Evolutionary conservation across 2,329 filamentous ascomycete species (phyloP).

Genomic region (Elsinoe ampelina): DNA sequence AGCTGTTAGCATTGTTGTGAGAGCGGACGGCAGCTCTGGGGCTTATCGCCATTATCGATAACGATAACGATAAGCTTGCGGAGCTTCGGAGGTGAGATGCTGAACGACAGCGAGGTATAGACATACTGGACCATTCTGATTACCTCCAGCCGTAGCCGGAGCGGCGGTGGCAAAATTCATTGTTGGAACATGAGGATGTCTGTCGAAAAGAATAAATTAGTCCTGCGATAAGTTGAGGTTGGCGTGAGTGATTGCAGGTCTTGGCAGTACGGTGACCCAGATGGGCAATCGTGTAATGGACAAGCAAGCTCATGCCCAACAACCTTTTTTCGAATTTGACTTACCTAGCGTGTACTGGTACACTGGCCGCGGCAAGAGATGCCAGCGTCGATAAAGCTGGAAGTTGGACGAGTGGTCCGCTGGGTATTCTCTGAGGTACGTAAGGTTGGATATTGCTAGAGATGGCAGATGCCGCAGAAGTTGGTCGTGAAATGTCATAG

Average conservation of each 20-base stretch:
- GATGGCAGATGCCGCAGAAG: constrained; percentile 40
- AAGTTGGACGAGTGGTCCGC: constrained; percentile 36
- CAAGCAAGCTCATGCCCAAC: not conserved
- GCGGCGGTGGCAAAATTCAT: constrained; percentile 56
- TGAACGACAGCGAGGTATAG: constrained; percentile 15
- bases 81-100: constrained; percentile 2
- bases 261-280: constrained; percentile 13
- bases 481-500: constrained; percentile 44
- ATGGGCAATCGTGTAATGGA: not conserved
- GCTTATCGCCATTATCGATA: constrained; percentile 18
- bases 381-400: constrained; percentile 53
- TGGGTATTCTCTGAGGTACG: constrained; percentile 30
- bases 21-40: constrained; percentile 4
- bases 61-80: constrained; percentile 20
- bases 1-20: constrained; percentile 34
- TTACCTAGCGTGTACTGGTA: constrained; percentile 9
- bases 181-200: constrained; percentile 40
- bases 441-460: constrained; percentile 31
- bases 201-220: constrained; percentile 22
- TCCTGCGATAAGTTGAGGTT: not conserved
- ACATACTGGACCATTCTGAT: constrained; percentile 51
- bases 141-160: constrained; percentile 56
- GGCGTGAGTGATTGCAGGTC: constrained; percentile 11
- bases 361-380: constrained; percentile 26
- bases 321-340: not conserved